Conservation (phyloP, 305 asterid species). For the Plantago lanceolata region DNA sequence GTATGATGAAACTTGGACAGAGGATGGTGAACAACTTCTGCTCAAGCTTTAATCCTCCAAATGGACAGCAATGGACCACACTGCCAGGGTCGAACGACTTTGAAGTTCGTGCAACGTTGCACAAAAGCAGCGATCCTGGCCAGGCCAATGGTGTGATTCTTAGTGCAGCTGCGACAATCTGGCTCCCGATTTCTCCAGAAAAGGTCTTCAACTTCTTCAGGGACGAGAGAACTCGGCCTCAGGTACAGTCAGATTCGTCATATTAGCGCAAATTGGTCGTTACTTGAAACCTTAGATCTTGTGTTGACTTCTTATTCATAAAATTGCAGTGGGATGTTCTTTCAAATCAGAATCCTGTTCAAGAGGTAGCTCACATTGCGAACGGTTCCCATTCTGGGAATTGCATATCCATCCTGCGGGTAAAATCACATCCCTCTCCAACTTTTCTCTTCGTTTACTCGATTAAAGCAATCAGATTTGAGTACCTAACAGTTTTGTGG, state of each 20-base stretch:
- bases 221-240: constrained; percentile 74
- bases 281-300: not conserved
- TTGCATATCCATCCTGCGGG: constrained; percentile 83
- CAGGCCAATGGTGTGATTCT: constrained; percentile 83
- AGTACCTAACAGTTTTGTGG: no score
- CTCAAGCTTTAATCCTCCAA: constrained; percentile 63
- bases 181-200: constrained; percentile 80
- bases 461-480: no score
- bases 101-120: constrained; percentile 76
- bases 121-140: constrained; percentile 62
- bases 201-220: constrained; percentile 63
- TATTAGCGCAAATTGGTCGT: no score
- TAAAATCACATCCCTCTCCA: no score
- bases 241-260: no score
- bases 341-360: constrained; percentile 80
- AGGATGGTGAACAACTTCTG: constrained; percentile 87
- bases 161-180: constrained; percentile 84
- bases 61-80: constrained; percentile 73
- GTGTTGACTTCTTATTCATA: not conserved
- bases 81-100: constrained; percentile 54
- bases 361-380: constrained; percentile 81
- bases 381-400: constrained; percentile 95
- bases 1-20: constrained; percentile 90
- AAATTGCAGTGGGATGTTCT: constrained; percentile 89
- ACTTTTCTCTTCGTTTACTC: no score